Percentiles rank a stretch among this genome's conserved stretches.
These are phyloP conservation scores for Clavispora santaluciae DNA, from an alignment of 805 yeast species.

Conservation along the genomic window DNA sequence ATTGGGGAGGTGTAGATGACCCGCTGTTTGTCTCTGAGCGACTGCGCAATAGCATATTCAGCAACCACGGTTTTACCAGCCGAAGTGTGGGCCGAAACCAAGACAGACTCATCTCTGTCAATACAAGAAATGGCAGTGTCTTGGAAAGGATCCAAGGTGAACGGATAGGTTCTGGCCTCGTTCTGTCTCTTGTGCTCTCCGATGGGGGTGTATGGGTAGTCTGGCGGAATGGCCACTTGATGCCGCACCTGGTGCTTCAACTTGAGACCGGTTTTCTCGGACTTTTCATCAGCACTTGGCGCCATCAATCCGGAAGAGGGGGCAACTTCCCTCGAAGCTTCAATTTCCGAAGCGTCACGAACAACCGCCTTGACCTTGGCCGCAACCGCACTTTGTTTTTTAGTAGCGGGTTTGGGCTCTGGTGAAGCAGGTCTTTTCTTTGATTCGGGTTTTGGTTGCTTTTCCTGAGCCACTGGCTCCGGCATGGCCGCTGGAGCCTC, in stretches of 20 bases:
- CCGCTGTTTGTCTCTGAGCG: conserved; percentile 85
- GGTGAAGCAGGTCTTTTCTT: conserved; percentile 9
- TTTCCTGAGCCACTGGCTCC: conserved; percentile 2
- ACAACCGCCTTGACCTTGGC: conserved; percentile 61
- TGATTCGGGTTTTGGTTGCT: conserved; percentile 20
- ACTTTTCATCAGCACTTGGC: conserved; percentile 23
- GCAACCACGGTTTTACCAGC: conserved; percentile 98
- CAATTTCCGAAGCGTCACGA: conserved; percentile 82
- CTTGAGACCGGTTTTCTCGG: conserved; percentile 39
- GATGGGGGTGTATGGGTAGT: conserved; percentile 82
- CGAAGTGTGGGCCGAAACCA: conserved; percentile 96
- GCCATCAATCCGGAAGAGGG: conserved; percentile 68
- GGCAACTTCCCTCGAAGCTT: conserved; percentile 84
- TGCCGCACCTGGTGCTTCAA: conserved; percentile 93
- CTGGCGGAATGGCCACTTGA: conserved; percentile 95
- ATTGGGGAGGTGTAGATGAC: conserved; percentile 95
- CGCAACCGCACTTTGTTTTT: conserved; percentile 16
- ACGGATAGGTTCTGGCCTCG: conserved; percentile 89
- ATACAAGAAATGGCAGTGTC: conserved; percentile 95
- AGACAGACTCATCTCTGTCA: conserved; percentile 88
- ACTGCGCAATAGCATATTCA: conserved; percentile 94
- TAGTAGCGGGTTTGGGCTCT: conserved; percentile 2
- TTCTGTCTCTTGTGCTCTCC: conserved; percentile 73
- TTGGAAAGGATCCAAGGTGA: conserved; percentile 93
- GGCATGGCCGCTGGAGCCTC: conserved; percentile 45